Evolutionary conservation across 208 protist species (phyloP), one percentile per base, ranked within the genome.

Genomic region (Vickermania ingenoplastis): DNA sequence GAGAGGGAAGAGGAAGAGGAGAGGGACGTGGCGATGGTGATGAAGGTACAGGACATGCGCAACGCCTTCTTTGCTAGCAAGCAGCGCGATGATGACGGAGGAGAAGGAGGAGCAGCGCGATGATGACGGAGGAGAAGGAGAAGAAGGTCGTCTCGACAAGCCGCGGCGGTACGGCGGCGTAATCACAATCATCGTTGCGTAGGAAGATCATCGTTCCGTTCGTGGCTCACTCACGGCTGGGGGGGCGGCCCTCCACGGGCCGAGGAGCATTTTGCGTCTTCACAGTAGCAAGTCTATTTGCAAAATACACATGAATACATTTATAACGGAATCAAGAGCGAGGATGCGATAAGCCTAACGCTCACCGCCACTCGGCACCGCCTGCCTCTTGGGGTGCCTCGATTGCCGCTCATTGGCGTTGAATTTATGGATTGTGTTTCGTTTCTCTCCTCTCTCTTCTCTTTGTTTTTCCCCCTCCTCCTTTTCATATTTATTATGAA

Each of bases 1-100:
- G 50, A 54, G 50, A 26, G 7, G 50, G 23, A 27, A 21, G 50
- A 54, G 50, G n/a, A 54, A 21, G n/a, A 54, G 50, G 50, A 54
- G 50, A 5, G 50, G 50, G 24, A 26, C 7, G 22, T 17, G 21
- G 5, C n/a, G 11, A 54, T 17, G 50, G 7, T 54, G 36, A 45
- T 45, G 36, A 45, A 45, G 36, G 36, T 17, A 17, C 36, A 45
- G 36, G 36, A 45, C 7, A 45, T 45, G 36, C 36, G 36, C 7
- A 45, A 45, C 36, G 17, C 36, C 36, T 45, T 45, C 17, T 26
- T 27, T 28, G 50, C 11, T 27, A 17, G 22, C n/a, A 54, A 17
- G 24, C n/a, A 54, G 23, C 5, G 22, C 7, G 23, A 7, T 13
- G 11, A 54, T 27, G 23, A 5, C 5, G 5, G 11, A 7, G 50